A percentile compares a stretch with the other conserved stretches of the same genome.
These are phyloP conservation scores for Aurantiochytrium sp. DNA, from an alignment of 108 stramenopile species.

Conservation along the genomic window DNA sequence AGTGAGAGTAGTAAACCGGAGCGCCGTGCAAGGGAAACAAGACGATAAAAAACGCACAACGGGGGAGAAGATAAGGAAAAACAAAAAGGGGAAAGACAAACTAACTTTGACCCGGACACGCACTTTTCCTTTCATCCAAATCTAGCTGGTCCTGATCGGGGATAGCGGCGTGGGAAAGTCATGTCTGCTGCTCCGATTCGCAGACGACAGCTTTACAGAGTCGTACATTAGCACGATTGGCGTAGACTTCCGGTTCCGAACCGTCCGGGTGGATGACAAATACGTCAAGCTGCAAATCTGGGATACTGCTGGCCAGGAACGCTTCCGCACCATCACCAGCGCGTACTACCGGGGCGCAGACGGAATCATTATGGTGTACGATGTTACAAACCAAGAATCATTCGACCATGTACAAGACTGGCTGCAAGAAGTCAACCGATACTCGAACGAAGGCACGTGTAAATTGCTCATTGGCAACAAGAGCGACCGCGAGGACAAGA, in stretches of 20 bases:
- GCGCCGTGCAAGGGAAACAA: neutral
- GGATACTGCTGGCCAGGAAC: constrained; percentile 84
- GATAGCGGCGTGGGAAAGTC: constrained; percentile 98
- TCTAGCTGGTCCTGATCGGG: constrained; percentile 96
- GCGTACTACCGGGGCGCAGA: constrained; percentile 93
- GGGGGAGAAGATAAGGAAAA: neutral
- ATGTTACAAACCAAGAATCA: constrained; percentile 84
- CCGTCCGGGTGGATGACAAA: constrained; percentile 85
- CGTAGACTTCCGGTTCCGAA: constrained; percentile 93
- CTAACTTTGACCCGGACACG: neutral
- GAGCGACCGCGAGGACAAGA: constrained; percentile 74
- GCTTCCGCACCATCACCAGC: constrained; percentile 86
- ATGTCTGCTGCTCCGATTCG: constrained; percentile 91
- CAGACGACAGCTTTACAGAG: constrained; percentile 97
- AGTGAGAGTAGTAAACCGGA: neutral
- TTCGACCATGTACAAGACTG: constrained; percentile 96
- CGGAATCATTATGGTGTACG: constrained; percentile 93
- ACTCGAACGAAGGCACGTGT: constrained; percentile 86
- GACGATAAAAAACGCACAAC: neutral
- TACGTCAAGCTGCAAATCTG: constrained; percentile 83
- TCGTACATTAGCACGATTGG: constrained; percentile 98
- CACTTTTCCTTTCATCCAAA: constrained; percentile 36
- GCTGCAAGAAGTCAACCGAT: constrained; percentile 94
- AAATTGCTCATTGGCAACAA: constrained; percentile 96
- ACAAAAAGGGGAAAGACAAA: neutral